These are phyloP conservation scores for Astrocystis sublimbata DNA, from an alignment of 495 filamentous ascomycete genomes.

Conservation along the genomic window DNA sequence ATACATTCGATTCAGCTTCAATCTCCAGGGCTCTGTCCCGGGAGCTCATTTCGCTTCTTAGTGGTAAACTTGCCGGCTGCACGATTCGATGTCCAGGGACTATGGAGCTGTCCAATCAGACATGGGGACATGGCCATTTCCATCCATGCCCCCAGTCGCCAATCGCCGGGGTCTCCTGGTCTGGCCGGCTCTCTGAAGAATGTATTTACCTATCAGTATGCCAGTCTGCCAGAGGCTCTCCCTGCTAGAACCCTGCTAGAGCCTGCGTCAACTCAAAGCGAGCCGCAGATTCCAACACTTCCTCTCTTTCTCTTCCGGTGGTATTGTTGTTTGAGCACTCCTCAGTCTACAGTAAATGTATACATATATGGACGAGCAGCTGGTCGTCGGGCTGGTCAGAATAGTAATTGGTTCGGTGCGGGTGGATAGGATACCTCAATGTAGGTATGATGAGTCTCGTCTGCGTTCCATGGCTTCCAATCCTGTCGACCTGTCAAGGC, in stretches of 20 bases:
- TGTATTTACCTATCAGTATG: not conserved
- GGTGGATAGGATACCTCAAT: too few relatives aligned
- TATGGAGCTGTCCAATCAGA: conserved; percentile 13
- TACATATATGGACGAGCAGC: too few relatives aligned
- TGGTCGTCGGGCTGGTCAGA: too few relatives aligned
- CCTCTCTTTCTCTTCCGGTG: not conserved
- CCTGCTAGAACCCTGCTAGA: too few relatives aligned
- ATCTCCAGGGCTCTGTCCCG: not conserved
- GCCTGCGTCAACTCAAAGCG: not conserved
- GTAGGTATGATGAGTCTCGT: too few relatives aligned
- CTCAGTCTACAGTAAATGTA: too few relatives aligned
- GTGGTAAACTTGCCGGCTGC: not conserved
- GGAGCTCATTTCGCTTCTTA: conserved; percentile 9
- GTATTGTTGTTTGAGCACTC: too few relatives aligned
- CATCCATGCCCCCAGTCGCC: conserved; percentile 1
- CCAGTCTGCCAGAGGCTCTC: not conserved
- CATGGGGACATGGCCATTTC: not conserved
- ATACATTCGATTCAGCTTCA: too few relatives aligned
- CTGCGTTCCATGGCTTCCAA: too few relatives aligned
- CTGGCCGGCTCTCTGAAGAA: too few relatives aligned
- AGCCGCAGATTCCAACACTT: not conserved
- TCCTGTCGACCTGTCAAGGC: not conserved
- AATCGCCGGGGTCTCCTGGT: conserved; percentile 1
- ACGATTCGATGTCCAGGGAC: not conserved
- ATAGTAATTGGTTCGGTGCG: too few relatives aligned